Conservation (phyloP, 371 early-diverging fungal species). For the Paraphysoderma sedebokerense region DNA sequence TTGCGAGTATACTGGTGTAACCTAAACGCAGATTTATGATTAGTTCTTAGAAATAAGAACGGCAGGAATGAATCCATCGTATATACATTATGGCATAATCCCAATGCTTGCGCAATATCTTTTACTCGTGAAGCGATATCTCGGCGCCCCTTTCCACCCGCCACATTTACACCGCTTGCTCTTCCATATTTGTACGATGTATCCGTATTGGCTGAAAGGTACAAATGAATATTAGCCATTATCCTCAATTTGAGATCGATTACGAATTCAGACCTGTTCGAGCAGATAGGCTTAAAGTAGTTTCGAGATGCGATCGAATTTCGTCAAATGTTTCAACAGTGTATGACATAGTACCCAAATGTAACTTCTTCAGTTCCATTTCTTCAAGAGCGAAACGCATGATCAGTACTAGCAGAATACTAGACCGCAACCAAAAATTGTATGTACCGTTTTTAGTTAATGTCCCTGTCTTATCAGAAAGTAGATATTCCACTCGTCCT, state of each 20-base stretch:
- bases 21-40: conserved; percentile 11
- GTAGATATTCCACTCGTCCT: conserved; percentile 88
- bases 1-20: conserved; percentile 35
- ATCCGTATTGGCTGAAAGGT: background rate
- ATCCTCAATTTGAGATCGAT: conserved; percentile 6
- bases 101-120: conserved; percentile 72
- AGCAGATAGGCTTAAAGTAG: conserved; percentile 28
- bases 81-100: conserved; percentile 83
- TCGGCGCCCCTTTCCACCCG: conserved; percentile 14
- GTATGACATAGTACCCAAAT: conserved; percentile 93
- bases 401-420: too few relatives aligned
- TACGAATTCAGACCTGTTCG: background rate
- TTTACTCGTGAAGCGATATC: conserved; percentile 54
- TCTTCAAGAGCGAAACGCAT: conserved; percentile 22
- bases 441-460: conserved; percentile 87
- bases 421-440: background rate
- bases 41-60: background rate
- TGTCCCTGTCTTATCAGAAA: conserved; percentile 99
- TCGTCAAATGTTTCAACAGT: conserved; percentile 79
- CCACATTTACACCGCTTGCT: background rate
- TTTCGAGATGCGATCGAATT: conserved; percentile 41
- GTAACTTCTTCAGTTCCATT: conserved; percentile 95
- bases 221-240: conserved; percentile 4
- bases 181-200: background rate
- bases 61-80: conserved; percentile 5